Conservation (phyloP, 140 eudicot species). For the Erigeron philadelphicus region DNA sequence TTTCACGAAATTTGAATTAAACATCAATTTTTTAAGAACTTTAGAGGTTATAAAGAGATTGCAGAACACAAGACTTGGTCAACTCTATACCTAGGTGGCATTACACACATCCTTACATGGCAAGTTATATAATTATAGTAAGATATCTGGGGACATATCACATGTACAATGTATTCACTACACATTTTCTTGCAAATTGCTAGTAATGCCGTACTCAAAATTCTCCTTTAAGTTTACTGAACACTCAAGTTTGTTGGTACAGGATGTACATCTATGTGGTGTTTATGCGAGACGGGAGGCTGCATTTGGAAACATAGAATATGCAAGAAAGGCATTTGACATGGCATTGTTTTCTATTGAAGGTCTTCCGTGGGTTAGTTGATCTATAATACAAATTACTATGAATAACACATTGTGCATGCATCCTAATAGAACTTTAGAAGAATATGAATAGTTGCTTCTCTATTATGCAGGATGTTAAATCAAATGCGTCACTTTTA, state of each 20-base stretch:
- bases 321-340: constrained; percentile 88
- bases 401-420: background rate
- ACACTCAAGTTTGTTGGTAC: constrained; percentile 11
- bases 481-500: constrained; percentile 53
- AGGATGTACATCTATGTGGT: constrained; percentile 92
- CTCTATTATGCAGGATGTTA: constrained; percentile 53
- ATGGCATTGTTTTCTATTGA: constrained; percentile 83
- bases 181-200: too few relatives aligned
- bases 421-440: background rate
- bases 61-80: too few relatives aligned
- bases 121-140: too few relatives aligned
- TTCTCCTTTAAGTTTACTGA: background rate
- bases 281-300: constrained; percentile 96
- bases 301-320: constrained; percentile 67
- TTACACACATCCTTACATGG: too few relatives aligned
- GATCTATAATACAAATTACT: background rate
- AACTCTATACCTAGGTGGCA: too few relatives aligned
- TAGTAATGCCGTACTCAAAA: background rate
- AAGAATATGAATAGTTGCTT: constrained; percentile 1
- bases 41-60: too few relatives aligned
- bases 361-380: constrained; percentile 60
- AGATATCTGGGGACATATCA: too few relatives aligned
- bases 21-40: too few relatives aligned
- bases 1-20: too few relatives aligned
- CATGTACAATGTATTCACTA: too few relatives aligned